These are phyloP conservation scores for Cutaneotrichosporon dermatis DNA, from an alignment of 1,284 basidiomycete genomes.

Conservation along the genomic window DNA sequence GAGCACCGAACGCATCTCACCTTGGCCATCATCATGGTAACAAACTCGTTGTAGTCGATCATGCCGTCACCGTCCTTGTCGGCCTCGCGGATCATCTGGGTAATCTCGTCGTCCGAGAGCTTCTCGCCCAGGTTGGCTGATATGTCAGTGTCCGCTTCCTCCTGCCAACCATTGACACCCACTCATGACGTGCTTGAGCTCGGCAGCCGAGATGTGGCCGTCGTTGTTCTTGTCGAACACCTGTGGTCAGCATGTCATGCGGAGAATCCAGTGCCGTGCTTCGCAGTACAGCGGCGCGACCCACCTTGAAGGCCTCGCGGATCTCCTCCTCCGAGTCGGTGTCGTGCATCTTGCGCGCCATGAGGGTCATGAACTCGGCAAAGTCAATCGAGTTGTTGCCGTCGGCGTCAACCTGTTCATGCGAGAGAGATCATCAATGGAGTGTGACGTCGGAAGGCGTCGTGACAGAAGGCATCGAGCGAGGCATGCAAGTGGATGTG, in stretches of 20 bases:
- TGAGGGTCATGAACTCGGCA: constrained; percentile 90
- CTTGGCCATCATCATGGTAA: constrained; percentile 54
- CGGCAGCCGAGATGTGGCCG: constrained; percentile 59
- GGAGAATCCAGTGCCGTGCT: too few relatives aligned
- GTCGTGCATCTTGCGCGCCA: constrained; percentile 94
- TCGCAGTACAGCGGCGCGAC: constrained; percentile 1
- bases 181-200: constrained; percentile 92
- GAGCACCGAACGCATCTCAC: constrained; percentile 5
- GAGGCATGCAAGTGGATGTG: too few relatives aligned
- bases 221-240: constrained; percentile 65
- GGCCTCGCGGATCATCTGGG: constrained; percentile 98
- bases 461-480: too few relatives aligned
- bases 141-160: too few relatives aligned
- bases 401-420: constrained; percentile 54
- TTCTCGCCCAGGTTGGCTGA: constrained; percentile 70
- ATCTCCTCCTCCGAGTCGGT: constrained; percentile 73
- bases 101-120: constrained; percentile 85
- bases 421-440: background rate
- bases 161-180: constrained; percentile 35
- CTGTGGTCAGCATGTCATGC: constrained; percentile 12
- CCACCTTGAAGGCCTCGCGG: constrained; percentile 60
- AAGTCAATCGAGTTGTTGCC: constrained; percentile 90
- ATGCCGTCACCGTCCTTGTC: constrained; percentile 69
- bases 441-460: too few relatives aligned
- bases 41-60: constrained; percentile 54